Evolutionary conservation across 139 green algal species (phyloP).

Genomic region (Asterochloris sp.): DNA sequence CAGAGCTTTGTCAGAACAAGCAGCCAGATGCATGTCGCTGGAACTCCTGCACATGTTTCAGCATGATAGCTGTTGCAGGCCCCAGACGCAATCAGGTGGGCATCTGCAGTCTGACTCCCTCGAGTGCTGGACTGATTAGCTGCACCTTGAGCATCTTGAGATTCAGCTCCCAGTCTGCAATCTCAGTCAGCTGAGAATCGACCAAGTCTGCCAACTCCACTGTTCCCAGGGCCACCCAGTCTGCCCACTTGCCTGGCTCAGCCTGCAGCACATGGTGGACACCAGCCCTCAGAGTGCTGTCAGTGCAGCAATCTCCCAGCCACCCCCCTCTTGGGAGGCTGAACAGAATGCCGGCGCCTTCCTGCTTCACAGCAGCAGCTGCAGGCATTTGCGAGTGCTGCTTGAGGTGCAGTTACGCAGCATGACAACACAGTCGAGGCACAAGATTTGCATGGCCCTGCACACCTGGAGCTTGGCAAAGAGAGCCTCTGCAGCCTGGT

Average conservation of each 20-base stretch:
- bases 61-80: not conserved
- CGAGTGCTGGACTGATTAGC: too few relatives aligned
- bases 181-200: conserved; percentile 57
- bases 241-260: conserved; percentile 66
- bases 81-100: not conserved
- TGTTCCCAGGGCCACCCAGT: conserved; percentile 69
- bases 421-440: too few relatives aligned
- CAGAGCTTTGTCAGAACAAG: not conserved
- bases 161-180: conserved; percentile 69
- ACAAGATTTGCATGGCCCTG: not conserved
- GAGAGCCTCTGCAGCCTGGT: conserved; percentile 52
- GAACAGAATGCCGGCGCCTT: too few relatives aligned
- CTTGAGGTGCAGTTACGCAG: too few relatives aligned
- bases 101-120: too few relatives aligned
- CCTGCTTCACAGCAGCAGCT: too few relatives aligned
- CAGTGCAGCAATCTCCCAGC: too few relatives aligned
- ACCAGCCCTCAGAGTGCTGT: too few relatives aligned
- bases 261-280: conserved; percentile 19
- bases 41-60: not conserved
- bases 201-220: conserved; percentile 70
- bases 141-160: conserved; percentile 69
- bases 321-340: too few relatives aligned
- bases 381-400: too few relatives aligned
- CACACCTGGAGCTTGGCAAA: conserved; percentile 29
- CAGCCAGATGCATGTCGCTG: not conserved